Percentiles rank a stretch among this genome's conserved stretches.
Conservation (phyloP, 2,329 filamentous ascomycete species). For the Leptographium flavum region DNA sequence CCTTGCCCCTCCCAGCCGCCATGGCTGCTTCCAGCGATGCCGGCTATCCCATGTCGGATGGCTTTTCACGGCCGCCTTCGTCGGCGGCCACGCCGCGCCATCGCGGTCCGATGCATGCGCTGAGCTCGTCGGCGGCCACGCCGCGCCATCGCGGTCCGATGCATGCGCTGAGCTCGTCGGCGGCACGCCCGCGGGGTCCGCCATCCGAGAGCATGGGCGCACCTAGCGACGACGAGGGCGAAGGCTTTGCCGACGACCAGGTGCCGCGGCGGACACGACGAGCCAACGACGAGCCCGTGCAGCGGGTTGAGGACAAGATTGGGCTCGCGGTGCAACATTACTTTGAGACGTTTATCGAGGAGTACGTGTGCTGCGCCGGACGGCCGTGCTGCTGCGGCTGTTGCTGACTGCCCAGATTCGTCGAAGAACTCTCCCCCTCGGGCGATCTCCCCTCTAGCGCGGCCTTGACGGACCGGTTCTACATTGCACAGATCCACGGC, state of each 20-base stretch:
- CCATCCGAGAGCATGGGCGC: slow-evolving; percentile 47
- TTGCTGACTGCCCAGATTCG: slow-evolving; percentile 32
- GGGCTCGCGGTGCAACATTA: slow-evolving; percentile 60
- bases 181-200: slow-evolving; percentile 39
- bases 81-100: slow-evolving; percentile 27
- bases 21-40: slow-evolving; percentile 42
- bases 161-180: slow-evolving; percentile 33
- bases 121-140: slow-evolving; percentile 20
- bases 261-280: slow-evolving; percentile 37
- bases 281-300: slow-evolving; percentile 37
- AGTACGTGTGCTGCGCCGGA: slow-evolving; percentile 30
- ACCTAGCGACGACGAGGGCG: slow-evolving; percentile 44
- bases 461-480: slow-evolving; percentile 61
- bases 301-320: slow-evolving; percentile 61
- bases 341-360: slow-evolving; percentile 70
- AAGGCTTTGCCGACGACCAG: slow-evolving; percentile 51
- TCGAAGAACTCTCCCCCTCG: slow-evolving; percentile 53
- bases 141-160: slow-evolving; percentile 25
- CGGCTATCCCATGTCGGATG: slow-evolving; percentile 44
- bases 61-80: slow-evolving; percentile 21
- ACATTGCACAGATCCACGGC: slow-evolving; percentile 69
- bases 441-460: slow-evolving; percentile 53
- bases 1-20: slow-evolving; percentile 4
- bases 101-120: slow-evolving; percentile 21
- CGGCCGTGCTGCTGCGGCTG: not conserved